A percentile compares a stretch with the other conserved stretches of the same genome.
Evolutionary conservation across 139 green algal species (phyloP).

Genomic region (Pseudopediastrum boryanum): DNA sequence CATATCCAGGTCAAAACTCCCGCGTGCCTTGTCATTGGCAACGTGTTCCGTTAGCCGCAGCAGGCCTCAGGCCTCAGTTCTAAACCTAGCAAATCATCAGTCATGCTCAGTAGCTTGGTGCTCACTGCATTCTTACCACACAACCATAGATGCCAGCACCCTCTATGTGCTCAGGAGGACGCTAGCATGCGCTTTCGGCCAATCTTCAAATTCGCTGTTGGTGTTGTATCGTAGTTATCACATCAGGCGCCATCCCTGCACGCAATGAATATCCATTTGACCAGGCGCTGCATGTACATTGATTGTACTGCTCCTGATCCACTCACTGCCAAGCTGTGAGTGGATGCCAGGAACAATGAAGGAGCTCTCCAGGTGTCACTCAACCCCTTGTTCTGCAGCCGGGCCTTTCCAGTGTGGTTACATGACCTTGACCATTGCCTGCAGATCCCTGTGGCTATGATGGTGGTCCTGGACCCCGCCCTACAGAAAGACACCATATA

Average conservation of each 20-base stretch:
- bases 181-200: neutral
- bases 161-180: neutral
- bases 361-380: neutral
- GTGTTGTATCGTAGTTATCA: neutral
- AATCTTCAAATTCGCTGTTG: no score
- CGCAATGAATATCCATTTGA: neutral
- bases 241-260: neutral
- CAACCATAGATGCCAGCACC: no score
- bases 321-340: neutral
- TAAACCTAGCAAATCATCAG: no score
- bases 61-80: no score
- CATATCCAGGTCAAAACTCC: no score
- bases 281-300: neutral
- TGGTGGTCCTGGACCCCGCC: slow-evolving; percentile 34
- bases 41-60: no score
- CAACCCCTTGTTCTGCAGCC: neutral
- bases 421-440: neutral
- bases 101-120: no score
- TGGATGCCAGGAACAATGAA: neutral
- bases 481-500: slow-evolving; percentile 37
- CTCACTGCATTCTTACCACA: no score
- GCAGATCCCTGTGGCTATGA: slow-evolving; percentile 46
- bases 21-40: no score
- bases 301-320: neutral
- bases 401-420: neutral